Conservation (phyloP, 2,329 filamentous ascomycete species). For the Dactylellina sp. region DNA sequence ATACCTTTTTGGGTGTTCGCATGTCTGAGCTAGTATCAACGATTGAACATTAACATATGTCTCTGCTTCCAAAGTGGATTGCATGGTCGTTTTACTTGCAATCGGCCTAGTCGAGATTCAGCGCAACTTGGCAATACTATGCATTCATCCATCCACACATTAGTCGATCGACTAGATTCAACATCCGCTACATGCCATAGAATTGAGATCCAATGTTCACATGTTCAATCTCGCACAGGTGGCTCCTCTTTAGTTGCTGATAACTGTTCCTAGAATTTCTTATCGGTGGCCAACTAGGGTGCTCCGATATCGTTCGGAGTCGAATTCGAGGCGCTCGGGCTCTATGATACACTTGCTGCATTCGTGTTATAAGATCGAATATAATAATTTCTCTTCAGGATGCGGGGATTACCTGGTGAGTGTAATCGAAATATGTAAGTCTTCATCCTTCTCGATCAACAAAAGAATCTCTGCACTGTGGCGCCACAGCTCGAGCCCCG, state of each 20-base stretch:
- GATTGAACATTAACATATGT: neutral
- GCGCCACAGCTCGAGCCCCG: conserved; percentile 27
- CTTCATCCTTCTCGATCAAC: conserved; percentile 17
- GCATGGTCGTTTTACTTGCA: too few species aligned
- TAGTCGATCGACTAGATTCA: too few species aligned
- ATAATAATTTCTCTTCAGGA: too few species aligned
- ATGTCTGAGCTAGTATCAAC: neutral
- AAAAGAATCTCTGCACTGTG: conserved; percentile 15
- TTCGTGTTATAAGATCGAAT: too few species aligned
- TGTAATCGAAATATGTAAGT: conserved; percentile 46
- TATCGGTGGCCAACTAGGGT: neutral
- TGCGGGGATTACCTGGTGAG: neutral
- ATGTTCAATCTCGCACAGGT: too few species aligned
- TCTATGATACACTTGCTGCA: too few species aligned
- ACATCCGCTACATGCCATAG: too few species aligned
- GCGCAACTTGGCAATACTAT: too few species aligned
- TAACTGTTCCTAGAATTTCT: neutral
- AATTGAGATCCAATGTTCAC: too few species aligned
- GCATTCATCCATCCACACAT: too few species aligned
- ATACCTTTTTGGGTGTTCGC: conserved; percentile 28
- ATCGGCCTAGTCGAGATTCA: too few species aligned
- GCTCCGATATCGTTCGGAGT: conserved; percentile 1
- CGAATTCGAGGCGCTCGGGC: too few species aligned
- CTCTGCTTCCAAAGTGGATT: neutral
- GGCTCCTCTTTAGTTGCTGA: neutral